These are phyloP conservation scores for Macrophomina tecta DNA, from an alignment of 2,329 filamentous ascomycete species.

Conservation along the genomic window DNA sequence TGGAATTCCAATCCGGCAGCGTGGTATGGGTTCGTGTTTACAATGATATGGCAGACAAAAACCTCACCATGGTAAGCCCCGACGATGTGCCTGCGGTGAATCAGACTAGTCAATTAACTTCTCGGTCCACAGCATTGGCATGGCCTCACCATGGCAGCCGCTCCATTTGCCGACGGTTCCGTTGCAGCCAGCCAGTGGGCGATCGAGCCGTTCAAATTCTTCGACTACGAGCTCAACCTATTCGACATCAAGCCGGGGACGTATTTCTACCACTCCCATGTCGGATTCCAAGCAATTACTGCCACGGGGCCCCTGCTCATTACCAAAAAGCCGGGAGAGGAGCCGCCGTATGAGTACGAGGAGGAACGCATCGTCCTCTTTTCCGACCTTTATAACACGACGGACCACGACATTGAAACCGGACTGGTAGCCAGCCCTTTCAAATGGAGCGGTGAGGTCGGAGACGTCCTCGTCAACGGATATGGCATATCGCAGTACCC, in stretches of 20 bases:
- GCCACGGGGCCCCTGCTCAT: conserved; percentile 65
- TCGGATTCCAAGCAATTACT: conserved; percentile 66
- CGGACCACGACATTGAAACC: conserved; percentile 58
- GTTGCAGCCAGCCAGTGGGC: conserved; percentile 69
- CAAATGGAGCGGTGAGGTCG: conserved; percentile 64
- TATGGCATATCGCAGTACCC: conserved; percentile 49
- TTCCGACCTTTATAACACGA: conserved; percentile 63
- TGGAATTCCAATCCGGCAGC: conserved; percentile 54
- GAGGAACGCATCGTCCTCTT: conserved; percentile 64
- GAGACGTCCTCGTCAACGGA: conserved; percentile 65
- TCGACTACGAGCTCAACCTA: conserved; percentile 69
- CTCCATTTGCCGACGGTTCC: conserved; percentile 69
- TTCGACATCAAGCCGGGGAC: conserved; percentile 62
- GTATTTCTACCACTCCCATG: conserved; percentile 73
- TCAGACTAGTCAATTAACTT: background rate
- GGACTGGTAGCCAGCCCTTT: conserved; percentile 59
- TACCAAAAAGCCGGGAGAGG: conserved; percentile 49
- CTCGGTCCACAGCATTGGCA: conserved; percentile 65
- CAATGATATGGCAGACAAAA: conserved; percentile 60
- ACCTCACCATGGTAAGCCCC: conserved; percentile 60
- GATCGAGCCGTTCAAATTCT: conserved; percentile 65
- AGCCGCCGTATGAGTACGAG: conserved; percentile 64
- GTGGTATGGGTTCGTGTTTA: conserved; percentile 64
- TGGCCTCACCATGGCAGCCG: conserved; percentile 64
- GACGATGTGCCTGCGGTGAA: conserved; percentile 12